A percentile compares a stretch with the other conserved stretches of the same genome.
phyloP scores from a whole-genome alignment of 257 asterid genomes.

The Nicotiana paniculata region DNA sequence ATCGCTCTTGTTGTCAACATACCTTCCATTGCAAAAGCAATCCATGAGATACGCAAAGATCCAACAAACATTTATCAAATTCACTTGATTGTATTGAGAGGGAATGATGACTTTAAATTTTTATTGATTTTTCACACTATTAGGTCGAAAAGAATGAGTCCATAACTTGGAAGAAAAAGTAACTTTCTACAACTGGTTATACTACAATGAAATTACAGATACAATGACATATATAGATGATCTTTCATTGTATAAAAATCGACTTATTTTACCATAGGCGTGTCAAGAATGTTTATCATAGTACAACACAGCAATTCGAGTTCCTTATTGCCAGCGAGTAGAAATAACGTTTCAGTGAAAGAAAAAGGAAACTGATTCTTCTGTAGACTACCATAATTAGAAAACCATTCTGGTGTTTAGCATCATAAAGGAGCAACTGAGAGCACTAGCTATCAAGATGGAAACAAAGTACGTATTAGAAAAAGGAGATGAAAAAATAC shows the following conservation, averaged over 20 bases:
- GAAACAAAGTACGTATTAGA: not conserved
- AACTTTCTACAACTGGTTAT: not conserved
- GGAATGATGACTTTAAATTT: not conserved
- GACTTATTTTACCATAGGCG: too few species aligned
- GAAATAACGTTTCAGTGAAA: too few species aligned
- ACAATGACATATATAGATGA: too few species aligned
- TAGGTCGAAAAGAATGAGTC: not conserved
- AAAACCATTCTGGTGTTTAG: too few species aligned
- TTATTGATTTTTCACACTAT: not conserved
- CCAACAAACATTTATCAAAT: not conserved
- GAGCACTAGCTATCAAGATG: not conserved
- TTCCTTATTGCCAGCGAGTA: not conserved
- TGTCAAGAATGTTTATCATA: too few species aligned
- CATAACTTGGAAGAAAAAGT: not conserved
- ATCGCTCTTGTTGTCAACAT: constrained; percentile 51
- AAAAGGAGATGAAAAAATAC: constrained; percentile 21
- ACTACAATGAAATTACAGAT: not conserved
- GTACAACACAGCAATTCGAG: not conserved
- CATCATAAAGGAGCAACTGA: not conserved
- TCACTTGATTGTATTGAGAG: not conserved
- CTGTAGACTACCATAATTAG: too few species aligned
- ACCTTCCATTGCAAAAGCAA: constrained; percentile 32
- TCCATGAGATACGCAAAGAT: not conserved
- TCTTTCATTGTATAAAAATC: too few species aligned
- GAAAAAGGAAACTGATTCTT: too few species aligned